Evolutionary conservation across 331 rosid genomes (phyloP), one percentile per base, ranked within the genome.

Genomic region (Prunus yedoensis): DNA sequence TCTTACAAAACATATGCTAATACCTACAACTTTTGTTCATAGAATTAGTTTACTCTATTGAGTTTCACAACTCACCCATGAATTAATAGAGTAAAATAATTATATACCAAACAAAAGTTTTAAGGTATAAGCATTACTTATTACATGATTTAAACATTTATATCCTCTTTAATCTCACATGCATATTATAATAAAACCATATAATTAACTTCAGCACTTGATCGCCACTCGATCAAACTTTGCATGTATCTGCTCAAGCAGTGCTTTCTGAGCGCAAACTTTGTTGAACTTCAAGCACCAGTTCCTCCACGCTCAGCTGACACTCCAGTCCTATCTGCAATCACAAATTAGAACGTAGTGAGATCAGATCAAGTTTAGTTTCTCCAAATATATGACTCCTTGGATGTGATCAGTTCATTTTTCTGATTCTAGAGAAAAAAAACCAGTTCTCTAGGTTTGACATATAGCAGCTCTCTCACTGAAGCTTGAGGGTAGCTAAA

Each of bases 321-420:
- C 99, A 94, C 64, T 90, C 96, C 81, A 92, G 83, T 74, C 94
- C 97, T 80, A 92, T 94, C 99, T 94, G 91, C 59, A 74, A 47
- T 35, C 69, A 61, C 41, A 38, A 28, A 38, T 38, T 38, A 32
- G 6, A 32, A 4, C 1, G 38, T 32, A 32, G 6, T 4, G 38
- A 32, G 6, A 32, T 32, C 38, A 32, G 38, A 32, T 32, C 35
- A 32, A 4, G 35, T 32, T 30, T 32, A 4, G 35, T 32, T 32
- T 32, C 35, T 4, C 38, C 38, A 4, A 4, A 32, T 32, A 4
- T 32, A 4, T 32, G 38, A 32, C 38, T 32, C 0, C 38, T 32
- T 32, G 14, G 45, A 35, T 27, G 53, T 3, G 73, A 47, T 30
- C 64, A 30, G 74, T 17, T 59, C 32, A 10, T n/a, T n/a, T 53